phyloP scores from a whole-genome alignment of 257 asterid species.

The Solanum neorickii region DNA sequence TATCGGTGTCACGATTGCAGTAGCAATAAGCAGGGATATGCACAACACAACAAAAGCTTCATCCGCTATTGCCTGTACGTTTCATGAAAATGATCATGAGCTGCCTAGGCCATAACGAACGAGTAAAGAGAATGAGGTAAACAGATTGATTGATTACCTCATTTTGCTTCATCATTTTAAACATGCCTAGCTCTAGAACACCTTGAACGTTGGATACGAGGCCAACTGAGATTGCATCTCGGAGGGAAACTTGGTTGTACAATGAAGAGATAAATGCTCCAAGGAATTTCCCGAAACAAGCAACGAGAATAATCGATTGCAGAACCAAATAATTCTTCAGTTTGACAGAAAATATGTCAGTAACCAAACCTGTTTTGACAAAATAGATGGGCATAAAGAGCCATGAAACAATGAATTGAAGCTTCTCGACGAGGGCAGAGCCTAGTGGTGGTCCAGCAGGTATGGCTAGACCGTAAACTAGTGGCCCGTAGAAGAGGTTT shows the following conservation, averaged over 20 bases:
- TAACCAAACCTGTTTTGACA: conserved; percentile 26
- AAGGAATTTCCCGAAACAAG: conserved; percentile 25
- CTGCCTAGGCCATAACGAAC: not conserved
- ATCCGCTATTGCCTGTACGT: conserved; percentile 18
- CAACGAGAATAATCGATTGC: conserved; percentile 16
- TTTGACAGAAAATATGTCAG: conserved; percentile 14
- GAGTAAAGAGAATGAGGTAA: not conserved
- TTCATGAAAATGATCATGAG: not conserved
- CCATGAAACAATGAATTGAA: conserved; percentile 17
- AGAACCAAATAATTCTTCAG: not conserved
- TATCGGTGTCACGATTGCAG: not conserved
- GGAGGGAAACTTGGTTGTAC: conserved; percentile 1
- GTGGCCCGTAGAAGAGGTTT: conserved; percentile 15
- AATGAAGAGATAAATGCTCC: conserved; percentile 23
- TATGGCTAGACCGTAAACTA: conserved; percentile 19
- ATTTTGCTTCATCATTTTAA: conserved; percentile 20
- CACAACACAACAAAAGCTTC: conserved; percentile 14
- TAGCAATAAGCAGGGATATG: not conserved
- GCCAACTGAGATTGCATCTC: conserved; percentile 25
- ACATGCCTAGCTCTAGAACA: conserved; percentile 21
- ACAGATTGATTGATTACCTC: conserved; percentile 2
- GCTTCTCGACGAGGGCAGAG: conserved; percentile 31
- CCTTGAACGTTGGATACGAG: conserved; percentile 33
- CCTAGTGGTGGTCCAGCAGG: conserved; percentile 48
- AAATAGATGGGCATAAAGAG: conserved; percentile 33